phyloP scores from a whole-genome alignment of 345 rosid species.

The Gossypium rotundifolium region DNA sequence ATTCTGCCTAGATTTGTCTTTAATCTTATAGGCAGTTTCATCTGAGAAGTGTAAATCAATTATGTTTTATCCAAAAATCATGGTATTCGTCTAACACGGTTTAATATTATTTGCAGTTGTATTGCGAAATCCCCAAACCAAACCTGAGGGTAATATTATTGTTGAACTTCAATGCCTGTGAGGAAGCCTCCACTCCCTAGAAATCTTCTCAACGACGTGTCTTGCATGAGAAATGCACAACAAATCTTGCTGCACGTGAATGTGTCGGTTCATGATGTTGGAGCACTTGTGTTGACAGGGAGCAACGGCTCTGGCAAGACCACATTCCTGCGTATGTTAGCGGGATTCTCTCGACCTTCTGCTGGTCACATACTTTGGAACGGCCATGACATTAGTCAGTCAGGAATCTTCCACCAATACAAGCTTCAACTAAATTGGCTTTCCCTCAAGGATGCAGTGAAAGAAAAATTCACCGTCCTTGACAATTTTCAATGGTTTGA shows the following conservation, averaged over 20 bases:
- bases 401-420: slow-evolving; percentile 84
- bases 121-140: no score
- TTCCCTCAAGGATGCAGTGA: slow-evolving; percentile 72
- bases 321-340: slow-evolving; percentile 78
- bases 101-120: no score
- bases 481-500: slow-evolving; percentile 89
- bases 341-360: slow-evolving; percentile 77
- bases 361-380: slow-evolving; percentile 92
- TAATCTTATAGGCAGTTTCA: no score
- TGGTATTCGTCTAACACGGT: no score
- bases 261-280: slow-evolving; percentile 69
- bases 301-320: slow-evolving; percentile 78
- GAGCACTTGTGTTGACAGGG: slow-evolving; percentile 75
- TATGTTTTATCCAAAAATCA: no score
- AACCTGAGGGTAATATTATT: no score
- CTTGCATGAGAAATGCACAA: slow-evolving; percentile 93
- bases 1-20: no score
- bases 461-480: slow-evolving; percentile 56
- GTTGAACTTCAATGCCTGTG: slow-evolving; percentile 26
- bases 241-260: slow-evolving; percentile 74
- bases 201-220: slow-evolving; percentile 73
- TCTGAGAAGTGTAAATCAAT: no score
- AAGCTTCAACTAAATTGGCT: slow-evolving; percentile 92
- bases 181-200: slow-evolving; percentile 59
- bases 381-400: slow-evolving; percentile 65